A percentile compares a stretch with the other conserved stretches of the same genome.
These are phyloP conservation scores for Takashimella tepidaria DNA, from an alignment of 1,284 basidiomycete genomes.

Conservation along the genomic window DNA sequence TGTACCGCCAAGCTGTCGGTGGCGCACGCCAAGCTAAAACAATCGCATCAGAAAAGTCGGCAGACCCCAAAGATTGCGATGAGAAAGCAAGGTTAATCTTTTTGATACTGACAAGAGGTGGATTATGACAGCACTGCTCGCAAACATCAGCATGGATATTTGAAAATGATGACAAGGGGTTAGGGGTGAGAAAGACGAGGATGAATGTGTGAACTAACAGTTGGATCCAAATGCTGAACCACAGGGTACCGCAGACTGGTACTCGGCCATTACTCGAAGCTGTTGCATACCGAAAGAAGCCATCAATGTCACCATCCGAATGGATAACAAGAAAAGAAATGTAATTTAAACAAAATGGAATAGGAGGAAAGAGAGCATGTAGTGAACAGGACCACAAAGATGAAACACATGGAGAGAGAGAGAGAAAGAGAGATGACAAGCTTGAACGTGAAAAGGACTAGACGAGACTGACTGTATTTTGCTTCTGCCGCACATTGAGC, in stretches of 20 bases:
- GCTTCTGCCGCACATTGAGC: slow-evolving; percentile 9
- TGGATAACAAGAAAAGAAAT: not conserved
- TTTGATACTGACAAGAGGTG: slow-evolving; percentile 44
- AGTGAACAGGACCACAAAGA: no score
- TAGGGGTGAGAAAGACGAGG: not conserved
- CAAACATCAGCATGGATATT: not conserved
- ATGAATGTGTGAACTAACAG: slow-evolving; percentile 55
- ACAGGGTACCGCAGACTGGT: slow-evolving; percentile 61
- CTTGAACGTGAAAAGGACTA: slow-evolving; percentile 16
- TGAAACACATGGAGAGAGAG: not conserved
- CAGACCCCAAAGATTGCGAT: no score
- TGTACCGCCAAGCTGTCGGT: slow-evolving; percentile 36
- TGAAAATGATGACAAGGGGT: not conserved
- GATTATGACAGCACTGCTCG: slow-evolving; percentile 33
- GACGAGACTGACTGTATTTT: slow-evolving; percentile 18
- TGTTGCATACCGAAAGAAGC: not conserved
- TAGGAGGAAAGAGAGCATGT: not conserved
- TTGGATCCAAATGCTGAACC: slow-evolving; percentile 78
- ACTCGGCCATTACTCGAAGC: slow-evolving; percentile 13
- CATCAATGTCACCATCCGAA: no score
- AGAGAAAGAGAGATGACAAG: slow-evolving; percentile 1
- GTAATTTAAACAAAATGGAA: not conserved
- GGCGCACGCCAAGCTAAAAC: slow-evolving; percentile 33
- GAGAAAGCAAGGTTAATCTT: no score
- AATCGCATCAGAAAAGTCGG: no score